Conservation (phyloP, 768 basidiomycete genomes). For the Krasilnikovozyma curviuscula region DNA sequence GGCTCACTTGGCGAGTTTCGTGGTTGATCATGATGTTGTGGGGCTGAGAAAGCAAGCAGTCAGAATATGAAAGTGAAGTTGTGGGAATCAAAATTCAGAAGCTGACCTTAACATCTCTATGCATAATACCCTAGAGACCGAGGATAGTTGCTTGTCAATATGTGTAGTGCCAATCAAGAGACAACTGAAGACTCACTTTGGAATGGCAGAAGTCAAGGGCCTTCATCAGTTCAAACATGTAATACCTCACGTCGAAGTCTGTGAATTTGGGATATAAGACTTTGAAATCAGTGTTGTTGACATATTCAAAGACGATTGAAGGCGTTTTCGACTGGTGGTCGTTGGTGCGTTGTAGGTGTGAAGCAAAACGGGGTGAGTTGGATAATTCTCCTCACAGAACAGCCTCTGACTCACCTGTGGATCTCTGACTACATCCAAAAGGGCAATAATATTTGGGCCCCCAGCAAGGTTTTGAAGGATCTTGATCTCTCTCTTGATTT, state of each 20-base stretch:
- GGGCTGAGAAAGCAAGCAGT: slow-evolving; percentile 29
- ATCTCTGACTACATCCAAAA: slow-evolving; percentile 90
- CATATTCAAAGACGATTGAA: slow-evolving; percentile 89
- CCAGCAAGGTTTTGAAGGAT: slow-evolving; percentile 91
- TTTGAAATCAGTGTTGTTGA: slow-evolving; percentile 97
- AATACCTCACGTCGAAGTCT: slow-evolving; percentile 86
- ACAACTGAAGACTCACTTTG: no score
- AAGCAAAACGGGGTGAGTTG: neutral
- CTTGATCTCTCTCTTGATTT: slow-evolving; percentile 98
- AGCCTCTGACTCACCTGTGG: slow-evolving; percentile 32
- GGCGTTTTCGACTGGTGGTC: slow-evolving; percentile 68
- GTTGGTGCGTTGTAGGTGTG: neutral
- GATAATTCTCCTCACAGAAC: neutral
- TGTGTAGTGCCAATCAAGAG: no score
- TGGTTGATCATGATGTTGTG: slow-evolving; percentile 99
- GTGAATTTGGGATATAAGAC: slow-evolving; percentile 85
- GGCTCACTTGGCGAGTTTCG: slow-evolving; percentile 68
- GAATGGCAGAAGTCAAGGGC: slow-evolving; percentile 96
- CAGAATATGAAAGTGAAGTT: neutral
- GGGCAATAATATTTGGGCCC: slow-evolving; percentile 79
- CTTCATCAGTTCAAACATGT: slow-evolving; percentile 92
- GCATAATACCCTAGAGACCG: slow-evolving; percentile 99
- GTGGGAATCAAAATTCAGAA: no score
- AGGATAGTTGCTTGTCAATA: no score
- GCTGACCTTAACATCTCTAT: slow-evolving; percentile 96